Base-by-base conservation (phyloP, 2,329 filamentous ascomycete genomes). In the Stachybotrys elegans region DNA sequence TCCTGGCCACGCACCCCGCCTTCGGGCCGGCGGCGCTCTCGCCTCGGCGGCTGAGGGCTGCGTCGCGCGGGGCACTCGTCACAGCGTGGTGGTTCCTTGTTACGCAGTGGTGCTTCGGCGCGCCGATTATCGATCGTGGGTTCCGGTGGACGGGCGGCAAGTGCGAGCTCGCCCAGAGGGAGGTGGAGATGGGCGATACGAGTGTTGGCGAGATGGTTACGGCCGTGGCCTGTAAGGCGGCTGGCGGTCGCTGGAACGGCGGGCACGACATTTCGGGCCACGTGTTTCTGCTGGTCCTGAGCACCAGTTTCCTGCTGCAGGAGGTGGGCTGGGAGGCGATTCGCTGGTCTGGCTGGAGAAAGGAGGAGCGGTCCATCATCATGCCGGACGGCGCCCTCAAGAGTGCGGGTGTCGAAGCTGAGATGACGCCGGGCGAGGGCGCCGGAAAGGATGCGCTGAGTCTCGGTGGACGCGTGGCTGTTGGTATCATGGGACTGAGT, bases 41-140 rank as follows among this genome's bases (percentile, higher is more conserved):
- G 5, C 43, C 48, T 57, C 65, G 50, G 72, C 68, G 48, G 55
- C 43, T 78, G 11, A 76, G 81, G 46, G 88, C 86, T 0, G 58
- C 71, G 2, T 40, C 84, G 19, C 78, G 93, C 39, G 98, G 89
- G 74, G 70, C 52, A 0, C 67, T 84, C 8, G 79, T 89, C 0
- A 97, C 93, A 8, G 57, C 68, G 2, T 84, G 83, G 66, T 98
- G 93, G 93, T 73, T 89, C 34, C 69, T 89, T 31, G 83, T 93
- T 16, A 98, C 93, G 51, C 93, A 97, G 71, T 97, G 93, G 93
- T 97, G 83, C 65, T 96, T 98, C 57, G 93, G 93, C 0, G 83
- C 93, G 3, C 76, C 90, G 17, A 72, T 98, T 40, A 92, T 97
- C 56, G 93, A 98, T 63, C 84, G 91, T 45, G 81, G 86, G 4